Percentiles rank a stretch among this genome's conserved stretches.
These are phyloP conservation scores for Exserohilum rostratum DNA, from an alignment of 2,329 filamentous ascomycete genomes.

Conservation along the genomic window DNA sequence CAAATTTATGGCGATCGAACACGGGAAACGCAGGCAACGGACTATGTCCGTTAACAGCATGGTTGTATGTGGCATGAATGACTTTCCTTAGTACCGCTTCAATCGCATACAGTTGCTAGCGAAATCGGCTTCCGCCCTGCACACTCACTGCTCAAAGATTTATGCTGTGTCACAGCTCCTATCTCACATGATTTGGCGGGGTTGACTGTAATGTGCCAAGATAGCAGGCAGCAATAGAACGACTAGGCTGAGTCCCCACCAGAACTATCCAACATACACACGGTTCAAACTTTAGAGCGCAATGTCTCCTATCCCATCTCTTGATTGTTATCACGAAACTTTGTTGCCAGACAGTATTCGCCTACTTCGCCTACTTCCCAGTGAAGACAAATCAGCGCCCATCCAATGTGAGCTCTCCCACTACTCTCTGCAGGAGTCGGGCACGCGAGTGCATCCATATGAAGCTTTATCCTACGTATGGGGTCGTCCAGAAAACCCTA, in stretches of 20 bases:
- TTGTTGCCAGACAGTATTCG: slow-evolving; percentile 15
- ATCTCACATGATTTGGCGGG: background rate
- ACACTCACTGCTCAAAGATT: background rate
- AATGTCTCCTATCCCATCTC: background rate
- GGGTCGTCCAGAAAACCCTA: slow-evolving; percentile 2
- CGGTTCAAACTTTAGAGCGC: background rate
- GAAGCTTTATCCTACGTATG: slow-evolving; percentile 19
- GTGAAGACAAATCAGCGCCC: slow-evolving; percentile 7
- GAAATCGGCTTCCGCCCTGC: background rate
- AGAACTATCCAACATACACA: background rate
- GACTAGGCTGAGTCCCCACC: background rate
- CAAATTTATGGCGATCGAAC: too few species aligned
- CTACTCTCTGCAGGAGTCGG: slow-evolving; percentile 10
- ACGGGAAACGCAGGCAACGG: too few species aligned
- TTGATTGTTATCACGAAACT: background rate
- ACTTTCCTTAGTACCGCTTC: too few species aligned
- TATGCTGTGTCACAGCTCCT: background rate
- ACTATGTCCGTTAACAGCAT: too few species aligned
- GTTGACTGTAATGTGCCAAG: background rate
- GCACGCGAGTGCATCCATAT: slow-evolving; percentile 7
- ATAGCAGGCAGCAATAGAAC: background rate
- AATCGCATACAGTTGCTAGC: background rate
- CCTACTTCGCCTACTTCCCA: slow-evolving; percentile 16
- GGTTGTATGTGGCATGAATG: too few species aligned
- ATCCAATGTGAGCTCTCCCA: slow-evolving; percentile 20